Percentiles rank a stretch among this genome's conserved stretches.
Conservation (phyloP, 2,329 filamentous ascomycete species). For the Sporothrix pseudoabietina region DNA sequence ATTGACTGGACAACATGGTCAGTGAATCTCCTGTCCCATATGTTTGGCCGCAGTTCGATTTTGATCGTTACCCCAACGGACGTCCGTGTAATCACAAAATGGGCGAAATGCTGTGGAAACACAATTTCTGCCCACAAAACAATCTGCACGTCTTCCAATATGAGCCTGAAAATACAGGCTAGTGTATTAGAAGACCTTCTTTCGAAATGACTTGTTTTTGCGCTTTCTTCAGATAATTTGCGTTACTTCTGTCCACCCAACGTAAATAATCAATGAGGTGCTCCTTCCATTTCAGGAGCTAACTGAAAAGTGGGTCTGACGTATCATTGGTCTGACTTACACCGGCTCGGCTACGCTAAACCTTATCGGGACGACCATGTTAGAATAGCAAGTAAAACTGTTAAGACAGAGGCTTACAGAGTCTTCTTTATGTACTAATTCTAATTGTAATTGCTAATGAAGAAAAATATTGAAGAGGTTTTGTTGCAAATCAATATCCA, state of each 20-base stretch:
- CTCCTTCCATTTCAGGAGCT: not conserved
- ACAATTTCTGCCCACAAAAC: not conserved
- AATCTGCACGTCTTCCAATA: not conserved
- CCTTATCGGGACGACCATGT: not conserved
- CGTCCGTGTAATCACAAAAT: not conserved
- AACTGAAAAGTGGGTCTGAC: not conserved
- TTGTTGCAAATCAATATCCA: not conserved
- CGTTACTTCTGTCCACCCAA: too few relatives aligned
- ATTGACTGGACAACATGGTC: not conserved
- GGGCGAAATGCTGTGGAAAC: not conserved
- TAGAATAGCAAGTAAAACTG: too few relatives aligned
- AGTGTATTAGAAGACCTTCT: too few relatives aligned
- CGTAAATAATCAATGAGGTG: not conserved
- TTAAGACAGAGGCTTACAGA: too few relatives aligned
- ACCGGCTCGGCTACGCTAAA: not conserved
- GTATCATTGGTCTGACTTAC: slow-evolving; percentile 12
- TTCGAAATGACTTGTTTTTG: not conserved
- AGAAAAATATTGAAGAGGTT: too few relatives aligned
- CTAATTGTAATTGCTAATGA: too few relatives aligned
- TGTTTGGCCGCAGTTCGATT: not conserved
- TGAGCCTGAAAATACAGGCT: not conserved
- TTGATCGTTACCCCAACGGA: slow-evolving; percentile 25
- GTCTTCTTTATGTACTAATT: too few relatives aligned
- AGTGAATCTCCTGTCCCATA: not conserved
- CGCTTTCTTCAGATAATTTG: not conserved